phyloP scores from a whole-genome alignment of 75 land plant genomes.

The Adiantum capillusveneris region DNA sequence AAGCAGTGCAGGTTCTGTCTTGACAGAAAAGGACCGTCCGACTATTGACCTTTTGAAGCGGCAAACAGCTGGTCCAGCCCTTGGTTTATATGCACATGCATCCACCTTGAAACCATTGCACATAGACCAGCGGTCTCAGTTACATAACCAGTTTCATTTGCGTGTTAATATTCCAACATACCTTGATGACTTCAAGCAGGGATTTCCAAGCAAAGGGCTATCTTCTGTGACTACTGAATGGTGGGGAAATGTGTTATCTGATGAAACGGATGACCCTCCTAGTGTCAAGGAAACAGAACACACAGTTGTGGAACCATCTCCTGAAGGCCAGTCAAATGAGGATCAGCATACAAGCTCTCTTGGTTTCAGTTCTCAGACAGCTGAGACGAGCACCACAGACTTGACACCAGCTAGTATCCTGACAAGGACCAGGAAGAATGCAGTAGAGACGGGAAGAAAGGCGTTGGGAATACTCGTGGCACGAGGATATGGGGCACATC shows the following conservation, averaged over 20 bases:
- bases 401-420: constrained; percentile 11
- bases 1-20: not conserved
- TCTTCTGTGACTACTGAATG: not conserved
- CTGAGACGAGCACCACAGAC: not conserved
- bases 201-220: constrained; percentile 2
- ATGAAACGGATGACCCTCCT: not conserved
- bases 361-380: not conserved
- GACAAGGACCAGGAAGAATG: constrained; percentile 21
- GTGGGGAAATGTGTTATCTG: not conserved
- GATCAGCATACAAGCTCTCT: not conserved
- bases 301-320: not conserved
- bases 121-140: constrained; percentile 1
- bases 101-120: not conserved
- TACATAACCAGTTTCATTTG: not conserved
- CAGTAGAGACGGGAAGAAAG: constrained; percentile 8
- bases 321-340: not conserved
- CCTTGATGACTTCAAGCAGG: constrained; percentile 2
- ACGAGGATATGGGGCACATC: constrained; percentile 12
- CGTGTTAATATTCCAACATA: not conserved
- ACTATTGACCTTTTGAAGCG: not conserved
- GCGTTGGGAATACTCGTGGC: constrained; percentile 4
- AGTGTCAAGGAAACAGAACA: not conserved
- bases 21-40: not conserved
- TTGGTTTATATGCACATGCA: not conserved
- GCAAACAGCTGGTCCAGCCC: constrained; percentile 1